Percentiles rank a stretch among this genome's conserved stretches.
These are phyloP conservation scores for Marasmius sp. DNA, from an alignment of 1,284 basidiomycete species.

Conservation along the genomic window DNA sequence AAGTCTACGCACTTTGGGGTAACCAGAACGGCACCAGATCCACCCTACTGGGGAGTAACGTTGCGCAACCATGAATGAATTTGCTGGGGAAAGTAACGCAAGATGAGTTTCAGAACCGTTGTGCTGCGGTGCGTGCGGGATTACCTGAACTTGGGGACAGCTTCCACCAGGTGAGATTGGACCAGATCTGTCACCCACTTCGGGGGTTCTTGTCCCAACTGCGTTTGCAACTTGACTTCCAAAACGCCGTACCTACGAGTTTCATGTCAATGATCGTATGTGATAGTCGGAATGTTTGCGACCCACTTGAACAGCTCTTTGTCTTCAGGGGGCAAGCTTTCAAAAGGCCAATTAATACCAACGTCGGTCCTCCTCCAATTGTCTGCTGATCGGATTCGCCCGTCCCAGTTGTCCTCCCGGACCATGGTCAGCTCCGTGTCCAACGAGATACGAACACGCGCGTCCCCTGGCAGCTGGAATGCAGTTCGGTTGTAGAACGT, in stretches of 20 bases:
- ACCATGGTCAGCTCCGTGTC: slow-evolving; percentile 96
- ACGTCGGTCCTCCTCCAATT: slow-evolving; percentile 97
- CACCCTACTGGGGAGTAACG: slow-evolving; percentile 89
- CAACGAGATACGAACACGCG: slow-evolving; percentile 95
- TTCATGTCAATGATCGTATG: background rate
- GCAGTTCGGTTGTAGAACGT: slow-evolving; percentile 99
- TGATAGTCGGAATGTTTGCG: background rate
- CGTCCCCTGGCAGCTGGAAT: slow-evolving; percentile 98
- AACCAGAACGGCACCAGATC: slow-evolving; percentile 99
- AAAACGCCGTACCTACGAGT: slow-evolving; percentile 75
- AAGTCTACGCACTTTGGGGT: slow-evolving; percentile 71
- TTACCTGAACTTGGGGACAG: slow-evolving; percentile 87
- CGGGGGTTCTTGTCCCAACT: slow-evolving; percentile 94
- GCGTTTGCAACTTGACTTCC: slow-evolving; percentile 97
- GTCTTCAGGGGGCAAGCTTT: slow-evolving; percentile 76
- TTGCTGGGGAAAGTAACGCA: slow-evolving; percentile 55
- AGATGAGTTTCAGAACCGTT: slow-evolving; percentile 1
- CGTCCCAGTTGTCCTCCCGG: slow-evolving; percentile 98
- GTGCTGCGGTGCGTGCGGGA: slow-evolving; percentile 9
- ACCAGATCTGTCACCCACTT: slow-evolving; percentile 97
- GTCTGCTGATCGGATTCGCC: slow-evolving; percentile 68
- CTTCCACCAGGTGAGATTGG: slow-evolving; percentile 90
- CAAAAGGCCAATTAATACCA: slow-evolving; percentile 91
- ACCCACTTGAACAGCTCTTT: slow-evolving; percentile 90
- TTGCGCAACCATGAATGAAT: slow-evolving; percentile 98